Conservation (phyloP, 2,329 filamentous ascomycete species). For the Alternaria hordeiaustralica region DNA sequence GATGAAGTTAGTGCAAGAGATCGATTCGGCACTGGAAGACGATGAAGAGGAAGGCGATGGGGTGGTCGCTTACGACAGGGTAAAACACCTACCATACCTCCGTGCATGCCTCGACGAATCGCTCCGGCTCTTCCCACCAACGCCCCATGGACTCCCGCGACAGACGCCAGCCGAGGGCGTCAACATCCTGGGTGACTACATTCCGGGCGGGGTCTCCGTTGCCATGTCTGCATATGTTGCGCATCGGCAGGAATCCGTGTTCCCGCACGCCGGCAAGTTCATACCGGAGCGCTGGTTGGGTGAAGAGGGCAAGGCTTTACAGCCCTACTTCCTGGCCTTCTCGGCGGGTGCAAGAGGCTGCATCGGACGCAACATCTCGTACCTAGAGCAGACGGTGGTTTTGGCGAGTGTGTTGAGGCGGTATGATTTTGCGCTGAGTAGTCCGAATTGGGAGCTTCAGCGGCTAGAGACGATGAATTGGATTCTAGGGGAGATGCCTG, state of each 20-base stretch:
- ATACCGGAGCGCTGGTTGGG: slow-evolving; percentile 49
- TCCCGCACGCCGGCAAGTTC: slow-evolving; percentile 39
- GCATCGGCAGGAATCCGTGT: slow-evolving; percentile 41
- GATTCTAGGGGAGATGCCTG: slow-evolving; percentile 47
- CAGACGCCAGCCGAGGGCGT: slow-evolving; percentile 40
- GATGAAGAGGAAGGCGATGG: slow-evolving; percentile 34
- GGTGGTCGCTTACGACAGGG: slow-evolving; percentile 35
- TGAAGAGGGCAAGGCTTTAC: slow-evolving; percentile 38
- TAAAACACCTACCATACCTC: slow-evolving; percentile 44
- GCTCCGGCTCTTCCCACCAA: slow-evolving; percentile 55
- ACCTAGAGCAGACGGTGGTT: slow-evolving; percentile 41
- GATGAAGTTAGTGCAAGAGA: slow-evolving; percentile 33
- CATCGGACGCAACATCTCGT: slow-evolving; percentile 42
- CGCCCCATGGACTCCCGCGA: slow-evolving; percentile 49
- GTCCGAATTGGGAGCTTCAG: slow-evolving; percentile 43
- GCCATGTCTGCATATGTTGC: slow-evolving; percentile 57
- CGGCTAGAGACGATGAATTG: slow-evolving; percentile 49
- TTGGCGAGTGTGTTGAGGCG: slow-evolving; percentile 44
- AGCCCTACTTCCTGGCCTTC: slow-evolving; percentile 40
- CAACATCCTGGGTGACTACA: slow-evolving; percentile 36
- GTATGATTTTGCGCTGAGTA: slow-evolving; percentile 49
- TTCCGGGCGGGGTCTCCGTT: slow-evolving; percentile 35
- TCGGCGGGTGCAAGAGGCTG: slow-evolving; percentile 38
- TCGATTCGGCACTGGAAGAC: slow-evolving; percentile 37
- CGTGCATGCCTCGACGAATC: slow-evolving; percentile 55